A percentile compares a stretch with the other conserved stretches of the same genome.
These are phyloP conservation scores for Daldinia sp. DNA, from an alignment of 2,329 filamentous ascomycete species.

Conservation along the genomic window DNA sequence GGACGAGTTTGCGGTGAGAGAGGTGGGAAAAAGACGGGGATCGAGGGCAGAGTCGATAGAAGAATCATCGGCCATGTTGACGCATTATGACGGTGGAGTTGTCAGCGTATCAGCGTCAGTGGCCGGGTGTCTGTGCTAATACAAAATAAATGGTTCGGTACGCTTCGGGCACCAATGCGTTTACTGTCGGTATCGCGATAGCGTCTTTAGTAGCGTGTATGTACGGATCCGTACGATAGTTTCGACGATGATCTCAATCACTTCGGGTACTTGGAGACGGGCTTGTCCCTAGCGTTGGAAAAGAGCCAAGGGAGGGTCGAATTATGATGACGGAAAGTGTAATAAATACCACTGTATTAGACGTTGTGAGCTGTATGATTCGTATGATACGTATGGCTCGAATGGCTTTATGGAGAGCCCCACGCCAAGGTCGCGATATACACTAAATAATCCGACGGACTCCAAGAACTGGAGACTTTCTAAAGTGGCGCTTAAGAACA, in stretches of 20 bases:
- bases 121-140: slow-evolving; percentile 2
- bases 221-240: slow-evolving; percentile 19
- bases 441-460: slow-evolving; percentile 1
- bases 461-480: slow-evolving; percentile 1
- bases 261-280: background rate
- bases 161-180: slow-evolving; percentile 29
- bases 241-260: slow-evolving; percentile 27
- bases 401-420: slow-evolving; percentile 14
- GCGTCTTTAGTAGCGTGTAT: background rate
- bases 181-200: slow-evolving; percentile 1
- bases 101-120: background rate
- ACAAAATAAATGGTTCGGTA: slow-evolving; percentile 1
- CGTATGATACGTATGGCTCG: too few relatives aligned
- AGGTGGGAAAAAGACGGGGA: slow-evolving; percentile 19
- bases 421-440: slow-evolving; percentile 11
- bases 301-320: slow-evolving; percentile 20
- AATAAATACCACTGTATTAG: slow-evolving; percentile 3
- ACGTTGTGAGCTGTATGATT: too few relatives aligned
- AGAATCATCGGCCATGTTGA: slow-evolving; percentile 36
- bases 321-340: slow-evolving; percentile 1
- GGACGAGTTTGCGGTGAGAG: slow-evolving; percentile 41
- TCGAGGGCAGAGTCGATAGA: slow-evolving; percentile 22
- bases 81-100: slow-evolving; percentile 36
- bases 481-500: slow-evolving; percentile 1
- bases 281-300: slow-evolving; percentile 20